These are phyloP conservation scores for Liriodendron chinense DNA, from an alignment of 164 flowering plant species.

Conservation along the genomic window DNA sequence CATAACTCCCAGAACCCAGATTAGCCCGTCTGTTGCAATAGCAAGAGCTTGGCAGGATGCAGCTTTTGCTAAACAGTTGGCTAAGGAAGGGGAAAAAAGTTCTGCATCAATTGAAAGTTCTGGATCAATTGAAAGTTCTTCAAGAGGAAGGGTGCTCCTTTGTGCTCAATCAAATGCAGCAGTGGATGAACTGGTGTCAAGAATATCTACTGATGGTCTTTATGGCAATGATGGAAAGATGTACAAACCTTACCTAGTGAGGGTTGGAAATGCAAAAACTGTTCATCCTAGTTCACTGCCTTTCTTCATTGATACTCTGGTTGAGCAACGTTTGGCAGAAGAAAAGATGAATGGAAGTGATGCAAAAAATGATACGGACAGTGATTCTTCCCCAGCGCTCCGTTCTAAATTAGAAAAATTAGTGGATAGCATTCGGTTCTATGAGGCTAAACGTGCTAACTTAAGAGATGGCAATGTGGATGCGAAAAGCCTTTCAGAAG, in stretches of 20 bases:
- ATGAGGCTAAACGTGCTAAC: conserved; percentile 79
- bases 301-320: conserved; percentile 87
- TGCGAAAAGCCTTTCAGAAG: conserved; percentile 26
- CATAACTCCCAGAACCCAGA: conserved; percentile 30
- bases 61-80: conserved; percentile 74
- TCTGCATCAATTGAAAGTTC: conserved; percentile 30
- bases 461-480: conserved; percentile 43
- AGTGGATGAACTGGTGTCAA: conserved; percentile 89
- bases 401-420: conserved; percentile 77
- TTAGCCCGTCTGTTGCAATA: conserved; percentile 64
- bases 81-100: conserved; percentile 41
- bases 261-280: conserved; percentile 92
- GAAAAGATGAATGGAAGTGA: conserved; percentile 40
- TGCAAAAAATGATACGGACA: conserved; percentile 27
- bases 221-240: conserved; percentile 70
- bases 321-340: conserved; percentile 76
- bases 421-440: conserved; percentile 61
- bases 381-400: conserved; percentile 40
- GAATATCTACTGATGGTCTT: conserved; percentile 76
- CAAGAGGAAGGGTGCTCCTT: conserved; percentile 73
- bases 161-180: conserved; percentile 99
- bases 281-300: conserved; percentile 84
- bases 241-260: conserved; percentile 85
- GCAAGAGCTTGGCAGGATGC: conserved; percentile 98
- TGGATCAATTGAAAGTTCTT: conserved; percentile 27